phyloP scores from a whole-genome alignment of 2,329 filamentous ascomycete species.

The Blastomyces percursus region DNA sequence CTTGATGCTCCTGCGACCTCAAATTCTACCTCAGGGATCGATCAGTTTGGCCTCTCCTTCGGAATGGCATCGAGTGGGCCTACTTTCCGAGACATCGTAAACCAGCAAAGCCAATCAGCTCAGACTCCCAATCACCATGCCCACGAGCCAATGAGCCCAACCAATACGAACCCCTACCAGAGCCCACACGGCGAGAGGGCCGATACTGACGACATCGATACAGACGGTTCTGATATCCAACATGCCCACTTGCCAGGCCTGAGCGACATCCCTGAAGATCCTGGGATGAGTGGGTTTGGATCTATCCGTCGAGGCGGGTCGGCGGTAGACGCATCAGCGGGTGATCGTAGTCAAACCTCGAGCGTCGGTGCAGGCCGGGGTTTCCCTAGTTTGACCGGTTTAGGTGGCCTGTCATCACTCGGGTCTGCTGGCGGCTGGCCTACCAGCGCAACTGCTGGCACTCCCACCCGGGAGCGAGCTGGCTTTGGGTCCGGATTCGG shows the following conservation, averaged over 20 bases:
- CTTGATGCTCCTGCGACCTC: constrained; percentile 41
- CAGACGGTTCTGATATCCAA: constrained; percentile 44
- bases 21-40: constrained; percentile 30
- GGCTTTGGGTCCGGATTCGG: constrained; percentile 43
- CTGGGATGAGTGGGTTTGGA: constrained; percentile 43
- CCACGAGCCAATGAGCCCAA: constrained; percentile 72
- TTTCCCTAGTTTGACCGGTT: constrained; percentile 49
- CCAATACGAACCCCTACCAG: constrained; percentile 91
- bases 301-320: constrained; percentile 43
- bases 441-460: constrained; percentile 61
- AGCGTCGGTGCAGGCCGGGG: constrained; percentile 61
- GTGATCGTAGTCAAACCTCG: constrained; percentile 87
- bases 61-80: constrained; percentile 49
- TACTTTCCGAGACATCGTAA: constrained; percentile 47
- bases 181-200: constrained; percentile 69
- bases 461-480: constrained; percentile 50
- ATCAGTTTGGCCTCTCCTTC: constrained; percentile 50
- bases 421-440: constrained; percentile 39
- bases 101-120: constrained; percentile 48
- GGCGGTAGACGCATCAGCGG: constrained; percentile 52
- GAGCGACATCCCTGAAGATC: constrained; percentile 43
- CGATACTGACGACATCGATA: constrained; percentile 52
- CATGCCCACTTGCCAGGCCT: constrained; percentile 42
- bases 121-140: constrained; percentile 42
- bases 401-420: constrained; percentile 45